Conservation (phyloP, 2,329 filamentous ascomycete genomes). For the Phoma sp. region DNA sequence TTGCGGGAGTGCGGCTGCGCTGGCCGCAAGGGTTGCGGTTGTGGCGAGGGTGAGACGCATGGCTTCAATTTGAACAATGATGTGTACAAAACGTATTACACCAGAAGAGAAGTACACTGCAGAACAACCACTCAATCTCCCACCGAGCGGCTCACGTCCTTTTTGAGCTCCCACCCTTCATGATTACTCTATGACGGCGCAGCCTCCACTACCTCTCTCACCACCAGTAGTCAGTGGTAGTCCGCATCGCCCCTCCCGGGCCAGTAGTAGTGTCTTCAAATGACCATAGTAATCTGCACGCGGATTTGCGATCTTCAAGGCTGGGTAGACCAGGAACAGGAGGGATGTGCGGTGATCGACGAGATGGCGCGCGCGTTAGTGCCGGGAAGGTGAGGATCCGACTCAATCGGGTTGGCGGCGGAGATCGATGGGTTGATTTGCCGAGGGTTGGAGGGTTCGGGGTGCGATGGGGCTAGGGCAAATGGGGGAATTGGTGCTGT, state of each 20-base stretch:
- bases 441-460: not conserved
- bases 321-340: slow-evolving; percentile 7
- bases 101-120: not conserved
- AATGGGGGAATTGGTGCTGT: too few species aligned
- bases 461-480: too few species aligned
- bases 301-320: not conserved
- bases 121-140: too few species aligned
- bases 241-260: not conserved
- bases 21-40: not conserved
- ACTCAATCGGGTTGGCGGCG: not conserved
- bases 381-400: slow-evolving; percentile 7
- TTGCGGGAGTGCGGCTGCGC: slow-evolving; percentile 7
- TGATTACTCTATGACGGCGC: too few species aligned
- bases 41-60: slow-evolving; percentile 2
- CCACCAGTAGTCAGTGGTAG: too few species aligned
- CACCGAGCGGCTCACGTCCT: too few species aligned
- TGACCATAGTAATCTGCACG: too few species aligned
- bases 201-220: too few species aligned
- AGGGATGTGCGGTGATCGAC: slow-evolving; percentile 8
- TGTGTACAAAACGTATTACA: not conserved
- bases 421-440: not conserved
- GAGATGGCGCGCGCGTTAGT: not conserved
- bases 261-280: not conserved
- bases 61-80: not conserved
- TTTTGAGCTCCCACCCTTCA: too few species aligned